Conservation (phyloP, 2,329 filamentous ascomycete genomes). For the Sclerotinia glacialis region DNA sequence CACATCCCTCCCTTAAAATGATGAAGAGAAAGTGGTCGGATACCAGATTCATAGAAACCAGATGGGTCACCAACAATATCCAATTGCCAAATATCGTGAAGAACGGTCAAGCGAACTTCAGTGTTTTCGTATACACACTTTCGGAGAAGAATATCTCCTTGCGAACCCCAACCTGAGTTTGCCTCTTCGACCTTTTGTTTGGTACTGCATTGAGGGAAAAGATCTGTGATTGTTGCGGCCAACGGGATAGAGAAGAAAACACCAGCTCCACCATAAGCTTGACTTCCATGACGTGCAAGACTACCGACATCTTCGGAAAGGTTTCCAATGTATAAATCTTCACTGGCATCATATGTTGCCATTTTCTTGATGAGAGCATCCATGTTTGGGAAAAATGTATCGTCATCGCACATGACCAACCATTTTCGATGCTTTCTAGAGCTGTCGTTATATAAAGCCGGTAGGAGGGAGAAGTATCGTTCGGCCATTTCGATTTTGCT, state of each 20-base stretch:
- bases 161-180: slow-evolving; percentile 56
- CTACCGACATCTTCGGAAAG: slow-evolving; percentile 38
- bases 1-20: slow-evolving; percentile 50
- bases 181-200: slow-evolving; percentile 53
- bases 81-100: slow-evolving; percentile 37
- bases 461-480: slow-evolving; percentile 55
- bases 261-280: slow-evolving; percentile 39
- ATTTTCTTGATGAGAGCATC: slow-evolving; percentile 35
- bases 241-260: slow-evolving; percentile 42
- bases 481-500: slow-evolving; percentile 56
- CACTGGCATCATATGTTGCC: slow-evolving; percentile 29
- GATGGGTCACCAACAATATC: slow-evolving; percentile 37
- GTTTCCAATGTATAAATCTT: slow-evolving; percentile 38
- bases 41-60: slow-evolving; percentile 38
- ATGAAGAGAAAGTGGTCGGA: slow-evolving; percentile 35
- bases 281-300: slow-evolving; percentile 37
- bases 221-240: slow-evolving; percentile 46
- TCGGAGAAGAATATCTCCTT: slow-evolving; percentile 38
- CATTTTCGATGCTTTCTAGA: slow-evolving; percentile 47
- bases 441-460: slow-evolving; percentile 52
- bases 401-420: slow-evolving; percentile 40
- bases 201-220: slow-evolving; percentile 48
- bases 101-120: slow-evolving; percentile 36
- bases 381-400: slow-evolving; percentile 38
- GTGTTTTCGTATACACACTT: slow-evolving; percentile 39